Evolutionary conservation across 2,329 filamentous ascomycete genomes (phyloP), one percentile per base, ranked within the genome.

Genomic region (Stenocarpella maydis): DNA sequence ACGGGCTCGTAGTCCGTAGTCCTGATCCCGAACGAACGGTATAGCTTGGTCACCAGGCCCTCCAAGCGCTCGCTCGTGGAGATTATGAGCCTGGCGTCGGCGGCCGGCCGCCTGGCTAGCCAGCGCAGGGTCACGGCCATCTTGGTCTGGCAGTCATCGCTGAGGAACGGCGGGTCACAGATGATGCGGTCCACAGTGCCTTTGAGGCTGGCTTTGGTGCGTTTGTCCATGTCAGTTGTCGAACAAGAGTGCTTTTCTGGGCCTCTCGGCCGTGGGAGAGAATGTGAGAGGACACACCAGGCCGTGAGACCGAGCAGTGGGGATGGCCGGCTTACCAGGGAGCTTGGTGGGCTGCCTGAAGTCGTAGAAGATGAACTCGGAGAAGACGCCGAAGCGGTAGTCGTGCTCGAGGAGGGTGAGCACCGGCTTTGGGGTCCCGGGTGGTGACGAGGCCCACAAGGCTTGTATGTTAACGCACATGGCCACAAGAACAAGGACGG

Each of bases 31-130:
- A 89, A 82, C 53, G 88, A 84, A 55, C 82, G 82, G 78, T 95
- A 95, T n/a, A 95, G 81, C 77, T 88, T 91, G 15, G 75, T 79
- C 19, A 94, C 84, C 17, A 94, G 81, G 1, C 76, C 72, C 70
- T 88, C 85, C 91, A 95, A 92, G 55, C 92, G 85, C 80, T 95
- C 92, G 68, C 93, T 93, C 0, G 93, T 96, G 78, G 90, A 93
- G 34, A 92, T 83, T 64, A 95, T 87, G 65, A 94, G 74, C 60
- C 70, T 72, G 64, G 67, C 60, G 58, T 72, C 15, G 76, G 73
- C 28, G 24, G 73, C 12, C 6, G 77, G 72, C 70, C 86, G 72
- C 70, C 87, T 90, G 31, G 88, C 84, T 53, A 95, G 84, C 90
- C 90, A 95, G n/a, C 90, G 87, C 21, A 90, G 87, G 1, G 92